Percentiles rank a stretch among this genome's conserved stretches.
phyloP scores from a whole-genome alignment of 345 rosid genomes.

The Gossypium anomalum region DNA sequence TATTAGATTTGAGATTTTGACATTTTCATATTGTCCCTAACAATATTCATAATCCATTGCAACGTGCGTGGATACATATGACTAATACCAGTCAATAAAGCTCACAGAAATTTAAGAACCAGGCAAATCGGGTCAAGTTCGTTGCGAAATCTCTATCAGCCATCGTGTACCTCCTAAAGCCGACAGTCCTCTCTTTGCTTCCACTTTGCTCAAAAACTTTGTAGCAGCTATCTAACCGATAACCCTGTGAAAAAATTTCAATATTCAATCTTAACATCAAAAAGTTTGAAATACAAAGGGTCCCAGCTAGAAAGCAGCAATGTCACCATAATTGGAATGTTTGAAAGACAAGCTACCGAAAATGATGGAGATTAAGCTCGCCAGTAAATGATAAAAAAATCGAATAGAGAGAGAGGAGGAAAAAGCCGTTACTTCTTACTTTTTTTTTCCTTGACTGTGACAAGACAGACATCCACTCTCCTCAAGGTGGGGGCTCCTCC shows the following conservation, averaged over 20 bases:
- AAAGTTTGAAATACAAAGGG: conserved; percentile 22
- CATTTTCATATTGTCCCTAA: background rate
- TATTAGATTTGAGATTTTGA: background rate
- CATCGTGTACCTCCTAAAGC: conserved; percentile 24
- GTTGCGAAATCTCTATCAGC: conserved; percentile 30
- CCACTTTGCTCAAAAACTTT: conserved; percentile 35
- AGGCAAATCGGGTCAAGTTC: conserved; percentile 21
- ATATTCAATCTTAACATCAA: conserved; percentile 30
- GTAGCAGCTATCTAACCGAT: conserved; percentile 33
- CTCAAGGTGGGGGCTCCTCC: conserved; percentile 28
- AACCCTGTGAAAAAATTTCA: conserved; percentile 25
- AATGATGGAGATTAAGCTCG: conserved; percentile 16
- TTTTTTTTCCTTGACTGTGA: conserved; percentile 30
- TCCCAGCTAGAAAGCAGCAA: conserved; percentile 22
- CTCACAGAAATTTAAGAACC: conserved; percentile 18
- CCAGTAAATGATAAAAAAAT: background rate
- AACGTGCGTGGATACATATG: background rate
- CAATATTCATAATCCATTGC: background rate
- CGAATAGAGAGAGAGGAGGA: conserved; percentile 8
- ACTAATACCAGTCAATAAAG: conserved; percentile 23
- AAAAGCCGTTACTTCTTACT: conserved; percentile 30
- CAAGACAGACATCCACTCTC: conserved; percentile 44
- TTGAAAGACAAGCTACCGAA: conserved; percentile 27
- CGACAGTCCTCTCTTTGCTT: conserved; percentile 35
- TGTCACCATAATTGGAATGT: conserved; percentile 26